Evolutionary conservation across 2,329 filamentous ascomycete genomes (phyloP), one percentile per base, ranked within the genome.

Genomic region (Penicillium sp.): DNA sequence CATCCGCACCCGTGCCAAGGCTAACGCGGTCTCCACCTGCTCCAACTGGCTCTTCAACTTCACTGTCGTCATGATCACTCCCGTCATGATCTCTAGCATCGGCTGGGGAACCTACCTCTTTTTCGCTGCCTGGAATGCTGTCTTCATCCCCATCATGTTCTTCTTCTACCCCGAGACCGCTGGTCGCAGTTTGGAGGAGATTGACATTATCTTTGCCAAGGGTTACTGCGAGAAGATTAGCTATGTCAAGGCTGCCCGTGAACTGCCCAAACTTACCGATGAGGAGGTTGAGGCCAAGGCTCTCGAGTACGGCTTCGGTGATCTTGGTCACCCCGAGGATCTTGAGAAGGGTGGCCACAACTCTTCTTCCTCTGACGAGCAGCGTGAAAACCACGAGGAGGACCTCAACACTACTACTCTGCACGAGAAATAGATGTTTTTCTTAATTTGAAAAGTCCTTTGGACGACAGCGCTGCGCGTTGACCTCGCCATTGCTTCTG

Each of bases 21-120:
- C 81, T 41, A 84, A 83, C 66, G 81, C 82, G 1, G 72, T 83
- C 9, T 81, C 80, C 0, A 84, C 81, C 5, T 79, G 77, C 68
- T 76, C 75, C 31, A 84, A 84, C 72, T 84, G 82, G 81, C 70
- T 82, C 2, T 83, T 81, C 70, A 83, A 83, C 71, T 84, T 83
- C 68, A 79, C 79, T 4, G 74, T 79, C 11, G 76, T 84, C 56
- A 84, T 84, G 74, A 79, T 78, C 54, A 78, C 76, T 0, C 76
- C 76, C 0, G 72, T 77, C 45, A 77, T 78, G 74, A 59, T 77
- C 8, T 56, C 60, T 11, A 50, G 61, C 37, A 77, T 77, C 39
- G 59, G 65, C 5, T 79, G 77, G 77, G 73, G 75, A 41, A 75
- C 74, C 5, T 79, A 79, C 61, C 69, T 78, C 33, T 77, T 79